These are phyloP conservation scores for Macrolepiota fuliginosa DNA, from an alignment of 768 basidiomycete species.

Conservation along the genomic window DNA sequence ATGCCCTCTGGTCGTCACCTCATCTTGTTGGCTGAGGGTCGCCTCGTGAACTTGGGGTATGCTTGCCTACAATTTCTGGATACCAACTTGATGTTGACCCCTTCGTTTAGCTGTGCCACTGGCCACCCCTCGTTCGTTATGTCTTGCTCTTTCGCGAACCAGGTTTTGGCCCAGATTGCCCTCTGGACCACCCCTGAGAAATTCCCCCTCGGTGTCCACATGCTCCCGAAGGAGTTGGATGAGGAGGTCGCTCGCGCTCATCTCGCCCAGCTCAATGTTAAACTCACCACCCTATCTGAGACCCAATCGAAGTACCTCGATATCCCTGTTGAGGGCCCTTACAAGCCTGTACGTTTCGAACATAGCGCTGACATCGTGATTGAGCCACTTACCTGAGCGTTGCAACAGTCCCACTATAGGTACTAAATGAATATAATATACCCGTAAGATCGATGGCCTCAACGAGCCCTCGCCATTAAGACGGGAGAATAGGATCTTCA, in stretches of 20 bases:
- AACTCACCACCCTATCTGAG: slow-evolving; percentile 73
- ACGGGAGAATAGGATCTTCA: slow-evolving; percentile 64
- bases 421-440: slow-evolving; percentile 35
- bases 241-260: slow-evolving; percentile 99
- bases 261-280: slow-evolving; percentile 87
- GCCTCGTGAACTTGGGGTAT: slow-evolving; percentile 97
- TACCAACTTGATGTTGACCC: slow-evolving; percentile 13
- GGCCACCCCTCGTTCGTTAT: slow-evolving; percentile 99
- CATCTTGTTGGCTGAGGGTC: slow-evolving; percentile 97
- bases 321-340: slow-evolving; percentile 75
- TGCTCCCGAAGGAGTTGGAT: slow-evolving; percentile 97
- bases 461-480: slow-evolving; percentile 69
- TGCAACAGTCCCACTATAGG: slow-evolving; percentile 37
- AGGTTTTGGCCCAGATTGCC: slow-evolving; percentile 96
- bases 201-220: slow-evolving; percentile 97
- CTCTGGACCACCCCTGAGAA: slow-evolving; percentile 92
- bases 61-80: slow-evolving; percentile 18
- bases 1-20: slow-evolving; percentile 91
- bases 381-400: slow-evolving; percentile 1
- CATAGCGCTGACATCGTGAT: background rate
- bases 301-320: slow-evolving; percentile 91
- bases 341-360: slow-evolving; percentile 43
- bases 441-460: slow-evolving; percentile 59
- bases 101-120: slow-evolving; percentile 73
- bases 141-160: slow-evolving; percentile 99